Evolutionary conservation across 192 early-diverging fungal genomes (phyloP), one percentile per base, ranked within the genome.

Genomic region (Coemansia sp.): DNA sequence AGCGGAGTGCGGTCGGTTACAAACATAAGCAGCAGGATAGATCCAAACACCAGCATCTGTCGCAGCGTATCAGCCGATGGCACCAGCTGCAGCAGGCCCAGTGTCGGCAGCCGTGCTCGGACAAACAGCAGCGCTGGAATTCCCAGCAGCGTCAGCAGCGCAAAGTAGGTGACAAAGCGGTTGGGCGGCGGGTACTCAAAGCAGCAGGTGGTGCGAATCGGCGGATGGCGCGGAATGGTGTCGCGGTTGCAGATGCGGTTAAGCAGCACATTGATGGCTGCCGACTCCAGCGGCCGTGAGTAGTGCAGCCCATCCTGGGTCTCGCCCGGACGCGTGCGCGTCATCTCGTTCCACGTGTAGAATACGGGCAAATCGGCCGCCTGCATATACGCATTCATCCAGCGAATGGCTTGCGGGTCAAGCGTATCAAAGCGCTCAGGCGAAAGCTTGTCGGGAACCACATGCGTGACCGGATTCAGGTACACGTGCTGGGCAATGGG

Each of bases 231-330:
- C 28, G 81, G 75, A 1, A 80, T 54, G 0, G 81, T 32, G 15
- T 47, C 32, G 18, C 71, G 56, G 52, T 87, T 88, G 62, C 88
- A 90, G 32, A 77, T 55, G 50, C 67, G 81, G 69, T 90, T 88
- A 8, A 88, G 75, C 12, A 85, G 56, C 42, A 88, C 44, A 26
- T 80, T 64, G 11, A 84, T 64, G 32, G 86, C 83, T 5, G 65
- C 61, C 2, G 54, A 36, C 55, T 81, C 71, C 32, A 90, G 55
- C 20, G 40, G 34, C 3, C 54, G 40, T 12, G 68, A 61, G 67
- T 81, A 92, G 63, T 92, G 90, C 41, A 92, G 62, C 3, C 90
- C 90, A 58, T 92, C 90, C 6, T 49, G 32, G 10, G 88, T 86
- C 45, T 66, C 62, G 5, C 45, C 60, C 2, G 56, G 40, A 5